Percentiles rank a stretch among this genome's conserved stretches.
phyloP scores from a whole-genome alignment of 23 red algal genomes.

The Gracilariopsis chorda region DNA sequence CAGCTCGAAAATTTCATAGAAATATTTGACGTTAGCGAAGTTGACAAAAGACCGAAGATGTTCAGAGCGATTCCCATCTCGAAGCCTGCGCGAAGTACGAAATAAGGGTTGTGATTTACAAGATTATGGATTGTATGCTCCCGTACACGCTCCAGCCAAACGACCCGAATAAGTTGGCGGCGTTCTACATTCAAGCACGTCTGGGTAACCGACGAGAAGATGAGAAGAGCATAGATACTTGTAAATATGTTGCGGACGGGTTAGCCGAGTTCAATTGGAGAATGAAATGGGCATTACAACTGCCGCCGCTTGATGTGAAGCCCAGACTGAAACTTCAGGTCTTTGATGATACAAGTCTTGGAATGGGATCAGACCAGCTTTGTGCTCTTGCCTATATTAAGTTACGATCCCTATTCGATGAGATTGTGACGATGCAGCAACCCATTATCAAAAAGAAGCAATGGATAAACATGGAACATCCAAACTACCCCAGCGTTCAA shows the following conservation, averaged over 20 bases:
- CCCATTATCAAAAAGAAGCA: slow-evolving; percentile 81
- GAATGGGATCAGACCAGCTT: slow-evolving; percentile 64
- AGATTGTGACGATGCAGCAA: slow-evolving; percentile 28
- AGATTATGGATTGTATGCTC: slow-evolving; percentile 59
- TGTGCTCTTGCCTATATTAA: slow-evolving; percentile 73
- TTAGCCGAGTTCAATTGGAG: slow-evolving; percentile 75
- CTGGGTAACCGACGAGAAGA: slow-evolving; percentile 66
- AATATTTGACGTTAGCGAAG: slow-evolving; percentile 78
- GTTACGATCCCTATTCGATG: slow-evolving; percentile 75
- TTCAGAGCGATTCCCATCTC: slow-evolving; percentile 57
- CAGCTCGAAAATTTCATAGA: slow-evolving; percentile 85
- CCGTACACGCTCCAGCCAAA: slow-evolving; percentile 58
- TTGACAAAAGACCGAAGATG: slow-evolving; percentile 63
- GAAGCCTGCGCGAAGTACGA: slow-evolving; percentile 49
- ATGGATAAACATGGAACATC: slow-evolving; percentile 69
- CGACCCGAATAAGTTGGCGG: slow-evolving; percentile 35
- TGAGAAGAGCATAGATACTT: slow-evolving; percentile 48
- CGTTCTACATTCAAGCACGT: slow-evolving; percentile 62
- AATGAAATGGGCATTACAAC: slow-evolving; percentile 70
- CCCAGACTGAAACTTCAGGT: slow-evolving; percentile 76
- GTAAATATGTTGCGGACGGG: slow-evolving; percentile 76
- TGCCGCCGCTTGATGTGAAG: slow-evolving; percentile 71
- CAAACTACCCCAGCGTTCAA: slow-evolving; percentile 69
- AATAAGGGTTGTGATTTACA: slow-evolving; percentile 73
- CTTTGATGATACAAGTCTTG: slow-evolving; percentile 74